Evolutionary conservation across 225 moss, liverwort and hornwort genomes (phyloP).

Genomic region (Sphagnum tenellum): DNA sequence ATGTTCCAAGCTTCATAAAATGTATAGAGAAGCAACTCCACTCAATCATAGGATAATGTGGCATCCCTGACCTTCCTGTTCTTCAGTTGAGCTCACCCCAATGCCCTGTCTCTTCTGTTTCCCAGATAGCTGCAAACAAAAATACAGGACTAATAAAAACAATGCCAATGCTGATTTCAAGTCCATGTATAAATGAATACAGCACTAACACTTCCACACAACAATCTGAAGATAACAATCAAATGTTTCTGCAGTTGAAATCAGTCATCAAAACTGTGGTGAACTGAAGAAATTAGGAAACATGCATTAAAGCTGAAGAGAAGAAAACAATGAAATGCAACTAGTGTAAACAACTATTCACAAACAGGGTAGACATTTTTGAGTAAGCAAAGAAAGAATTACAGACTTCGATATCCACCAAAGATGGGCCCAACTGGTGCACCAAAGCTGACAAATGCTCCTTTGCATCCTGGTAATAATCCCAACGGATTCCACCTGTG

Average conservation of each 20-base stretch:
- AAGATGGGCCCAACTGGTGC: conserved; percentile 80
- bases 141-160: too few species aligned
- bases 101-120: conserved; percentile 49
- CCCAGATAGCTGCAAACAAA: conserved; percentile 56
- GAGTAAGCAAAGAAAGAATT: background rate
- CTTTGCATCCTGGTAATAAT: conserved; percentile 72
- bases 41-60: background rate
- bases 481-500: too few species aligned
- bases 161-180: too few species aligned
- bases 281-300: too few species aligned
- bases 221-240: too few species aligned
- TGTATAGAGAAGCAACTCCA: background rate
- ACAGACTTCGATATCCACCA: conserved; percentile 89
- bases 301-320: background rate
- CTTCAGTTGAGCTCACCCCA: conserved; percentile 33
- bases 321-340: background rate
- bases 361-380: background rate
- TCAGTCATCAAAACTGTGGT: too few species aligned
- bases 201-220: too few species aligned
- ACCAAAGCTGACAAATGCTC: conserved; percentile 94
- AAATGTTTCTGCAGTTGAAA: too few species aligned
- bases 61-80: conserved; percentile 65
- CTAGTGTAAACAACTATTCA: background rate
- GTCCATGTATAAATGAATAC: too few species aligned
- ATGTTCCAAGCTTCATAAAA: background rate